These are phyloP conservation scores for Termitomyces sp. DNA, from an alignment of 768 basidiomycete species.

Conservation along the genomic window DNA sequence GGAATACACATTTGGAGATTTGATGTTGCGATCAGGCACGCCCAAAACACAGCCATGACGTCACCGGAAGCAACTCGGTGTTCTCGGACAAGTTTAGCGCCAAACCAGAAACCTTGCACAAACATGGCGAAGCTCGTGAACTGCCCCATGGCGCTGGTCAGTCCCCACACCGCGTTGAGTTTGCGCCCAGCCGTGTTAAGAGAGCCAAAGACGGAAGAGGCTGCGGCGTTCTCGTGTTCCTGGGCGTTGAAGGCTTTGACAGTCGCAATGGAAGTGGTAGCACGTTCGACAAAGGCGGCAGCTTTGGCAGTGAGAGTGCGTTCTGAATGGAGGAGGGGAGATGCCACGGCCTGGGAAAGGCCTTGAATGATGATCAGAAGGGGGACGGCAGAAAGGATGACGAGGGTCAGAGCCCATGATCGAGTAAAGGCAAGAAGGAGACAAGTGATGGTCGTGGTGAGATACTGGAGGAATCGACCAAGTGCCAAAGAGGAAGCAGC, in stretches of 20 bases:
- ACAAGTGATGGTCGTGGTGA: constrained; percentile 74
- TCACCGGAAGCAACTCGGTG: constrained; percentile 65
- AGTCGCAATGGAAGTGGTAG: constrained; percentile 71
- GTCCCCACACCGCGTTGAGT: constrained; percentile 72
- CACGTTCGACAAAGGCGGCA: constrained; percentile 76
- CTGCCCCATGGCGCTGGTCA: constrained; percentile 62
- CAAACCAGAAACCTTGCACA: constrained; percentile 97
- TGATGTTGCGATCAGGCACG: constrained; percentile 83
- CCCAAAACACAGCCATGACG: constrained; percentile 98
- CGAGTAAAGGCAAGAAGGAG: constrained; percentile 78
- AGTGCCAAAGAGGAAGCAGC: constrained; percentile 76
- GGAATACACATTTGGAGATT: constrained; percentile 88
- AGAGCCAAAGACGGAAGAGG: constrained; percentile 38
- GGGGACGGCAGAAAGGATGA: constrained; percentile 89
- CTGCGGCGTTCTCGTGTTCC: constrained; percentile 36
- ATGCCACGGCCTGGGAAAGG: constrained; percentile 64
- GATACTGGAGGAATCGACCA: constrained; percentile 75
- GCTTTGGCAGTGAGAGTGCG: constrained; percentile 64
- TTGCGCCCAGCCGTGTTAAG: constrained; percentile 43
- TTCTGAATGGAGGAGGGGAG: constrained; percentile 65
- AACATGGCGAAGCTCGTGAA: constrained; percentile 91
- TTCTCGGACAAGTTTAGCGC: constrained; percentile 79
- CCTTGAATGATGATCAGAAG: constrained; percentile 72
- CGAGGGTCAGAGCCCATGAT: constrained; percentile 81
- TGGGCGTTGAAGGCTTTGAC: constrained; percentile 92